phyloP scores from a whole-genome alignment of 2,329 filamentous ascomycete genomes.

The Clonostachys chloroleuca region DNA sequence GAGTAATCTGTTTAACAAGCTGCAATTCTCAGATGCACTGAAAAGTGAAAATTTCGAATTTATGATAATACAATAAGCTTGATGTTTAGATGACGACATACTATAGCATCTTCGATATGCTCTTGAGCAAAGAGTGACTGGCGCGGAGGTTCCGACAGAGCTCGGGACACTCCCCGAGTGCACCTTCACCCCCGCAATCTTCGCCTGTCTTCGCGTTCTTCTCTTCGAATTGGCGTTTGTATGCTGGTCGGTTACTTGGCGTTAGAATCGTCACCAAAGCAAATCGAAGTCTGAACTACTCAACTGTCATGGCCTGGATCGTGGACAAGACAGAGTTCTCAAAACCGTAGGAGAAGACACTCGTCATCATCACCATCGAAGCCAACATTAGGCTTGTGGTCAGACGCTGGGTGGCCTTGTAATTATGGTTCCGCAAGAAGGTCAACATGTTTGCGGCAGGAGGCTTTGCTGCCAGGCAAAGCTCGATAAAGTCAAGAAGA shows the following conservation, averaged over 20 bases:
- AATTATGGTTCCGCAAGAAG: constrained; percentile 8
- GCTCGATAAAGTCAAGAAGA: no score
- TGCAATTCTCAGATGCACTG: no score
- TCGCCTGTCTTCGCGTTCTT: constrained; percentile 3
- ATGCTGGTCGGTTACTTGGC: constrained; percentile 3
- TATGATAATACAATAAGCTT: no score
- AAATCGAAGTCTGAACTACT: background rate
- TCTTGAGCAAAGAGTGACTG: no score
- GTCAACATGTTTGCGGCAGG: background rate
- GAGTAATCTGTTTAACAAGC: no score
- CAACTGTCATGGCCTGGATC: constrained; percentile 11
- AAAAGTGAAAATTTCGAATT: no score
- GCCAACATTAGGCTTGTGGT: constrained; percentile 10
- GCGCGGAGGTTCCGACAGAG: no score
- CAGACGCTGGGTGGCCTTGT: constrained; percentile 8
- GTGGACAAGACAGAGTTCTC: constrained; percentile 11
- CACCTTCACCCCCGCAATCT: no score
- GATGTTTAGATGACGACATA: no score
- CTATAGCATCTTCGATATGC: no score
- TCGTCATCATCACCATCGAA: constrained; percentile 9
- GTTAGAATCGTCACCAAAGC: background rate
- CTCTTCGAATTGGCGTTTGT: constrained; percentile 9
- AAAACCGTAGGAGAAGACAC: constrained; percentile 13
- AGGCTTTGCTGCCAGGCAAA: background rate
- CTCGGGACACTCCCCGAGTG: no score